Evolutionary conservation across 768 basidiomycete genomes (phyloP).

Genomic region (Myochromella boudieri): DNA sequence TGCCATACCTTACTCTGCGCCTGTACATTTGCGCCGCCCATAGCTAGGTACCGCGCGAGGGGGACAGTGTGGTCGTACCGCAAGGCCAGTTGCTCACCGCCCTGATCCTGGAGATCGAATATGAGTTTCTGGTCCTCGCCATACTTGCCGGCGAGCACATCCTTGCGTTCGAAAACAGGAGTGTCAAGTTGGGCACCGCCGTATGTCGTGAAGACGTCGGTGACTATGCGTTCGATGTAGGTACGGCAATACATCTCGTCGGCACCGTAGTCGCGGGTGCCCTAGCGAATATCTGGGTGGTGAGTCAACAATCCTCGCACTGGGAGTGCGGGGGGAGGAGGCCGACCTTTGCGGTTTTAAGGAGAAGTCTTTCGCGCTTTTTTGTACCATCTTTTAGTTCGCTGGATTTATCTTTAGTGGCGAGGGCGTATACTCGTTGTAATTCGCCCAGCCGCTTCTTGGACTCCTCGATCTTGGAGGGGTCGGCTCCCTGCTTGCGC

Average conservation of each 20-base stretch:
- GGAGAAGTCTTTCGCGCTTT: slow-evolving; percentile 67
- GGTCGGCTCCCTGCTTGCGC: slow-evolving; percentile 52
- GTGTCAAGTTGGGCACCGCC: slow-evolving; percentile 95
- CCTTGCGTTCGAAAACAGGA: slow-evolving; percentile 97
- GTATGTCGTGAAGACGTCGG: slow-evolving; percentile 83
- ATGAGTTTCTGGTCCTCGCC: slow-evolving; percentile 98
- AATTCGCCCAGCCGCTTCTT: slow-evolving; percentile 72
- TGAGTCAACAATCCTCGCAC: no score
- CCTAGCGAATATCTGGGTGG: slow-evolving; percentile 35
- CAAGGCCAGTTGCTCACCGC: slow-evolving; percentile 92
- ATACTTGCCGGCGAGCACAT: slow-evolving; percentile 94
- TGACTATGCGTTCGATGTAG: slow-evolving; percentile 86
- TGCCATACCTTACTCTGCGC: slow-evolving; percentile 93
- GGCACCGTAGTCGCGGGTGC: slow-evolving; percentile 93
- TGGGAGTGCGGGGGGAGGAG: no score
- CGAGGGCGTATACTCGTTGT: slow-evolving; percentile 53
- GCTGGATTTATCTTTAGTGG: slow-evolving; percentile 36
- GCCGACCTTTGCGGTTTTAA: slow-evolving; percentile 93
- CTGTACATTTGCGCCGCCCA: slow-evolving; percentile 79
- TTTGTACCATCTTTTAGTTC: slow-evolving; percentile 37
- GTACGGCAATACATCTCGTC: slow-evolving; percentile 90
- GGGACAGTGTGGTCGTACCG: slow-evolving; percentile 98
- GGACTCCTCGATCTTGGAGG: slow-evolving; percentile 52
- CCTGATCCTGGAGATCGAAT: slow-evolving; percentile 96
- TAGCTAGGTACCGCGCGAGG: slow-evolving; percentile 91